phyloP scores from a whole-genome alignment of 352 stramenopile species.

The Aphanomyces stellatus region DNA sequence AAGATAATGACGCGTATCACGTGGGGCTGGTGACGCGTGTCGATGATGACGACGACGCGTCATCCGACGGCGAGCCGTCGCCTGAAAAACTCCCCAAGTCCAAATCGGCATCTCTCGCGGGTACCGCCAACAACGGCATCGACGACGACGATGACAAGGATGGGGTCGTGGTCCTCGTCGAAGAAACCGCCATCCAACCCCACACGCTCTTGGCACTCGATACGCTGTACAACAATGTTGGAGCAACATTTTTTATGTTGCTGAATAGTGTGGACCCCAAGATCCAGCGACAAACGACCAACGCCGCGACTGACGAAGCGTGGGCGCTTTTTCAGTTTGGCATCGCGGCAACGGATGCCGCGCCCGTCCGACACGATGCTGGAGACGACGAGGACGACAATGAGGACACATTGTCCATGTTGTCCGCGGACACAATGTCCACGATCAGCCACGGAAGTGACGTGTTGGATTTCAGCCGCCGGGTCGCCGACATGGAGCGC shows the following conservation, averaged over 20 bases:
- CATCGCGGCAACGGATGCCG: neutral
- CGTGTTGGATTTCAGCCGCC: neutral
- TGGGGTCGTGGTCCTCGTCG: too few relatives aligned
- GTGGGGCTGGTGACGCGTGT: too few relatives aligned
- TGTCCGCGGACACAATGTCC: neutral
- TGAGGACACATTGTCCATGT: neutral
- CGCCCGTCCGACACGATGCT: neutral
- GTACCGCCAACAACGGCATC: too few relatives aligned
- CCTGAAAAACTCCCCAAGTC: constrained; percentile 1
- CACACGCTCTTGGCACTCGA: too few relatives aligned
- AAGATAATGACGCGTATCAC: too few relatives aligned
- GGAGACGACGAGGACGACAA: neutral
- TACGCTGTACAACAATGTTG: too few relatives aligned
- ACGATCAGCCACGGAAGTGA: neutral
- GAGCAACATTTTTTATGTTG: too few relatives aligned
- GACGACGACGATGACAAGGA: too few relatives aligned
- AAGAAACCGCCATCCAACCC: too few relatives aligned
- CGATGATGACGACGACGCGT: neutral
- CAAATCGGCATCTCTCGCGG: too few relatives aligned
- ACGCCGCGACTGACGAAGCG: neutral
- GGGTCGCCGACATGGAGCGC: neutral
- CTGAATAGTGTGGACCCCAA: too few relatives aligned
- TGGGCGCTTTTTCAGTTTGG: constrained; percentile 9
- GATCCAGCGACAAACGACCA: too few relatives aligned
- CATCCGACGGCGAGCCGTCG: constrained; percentile 7